Evolutionary conservation across 805 yeast genomes (phyloP).

Genomic region (Candida parachauliodes): DNA sequence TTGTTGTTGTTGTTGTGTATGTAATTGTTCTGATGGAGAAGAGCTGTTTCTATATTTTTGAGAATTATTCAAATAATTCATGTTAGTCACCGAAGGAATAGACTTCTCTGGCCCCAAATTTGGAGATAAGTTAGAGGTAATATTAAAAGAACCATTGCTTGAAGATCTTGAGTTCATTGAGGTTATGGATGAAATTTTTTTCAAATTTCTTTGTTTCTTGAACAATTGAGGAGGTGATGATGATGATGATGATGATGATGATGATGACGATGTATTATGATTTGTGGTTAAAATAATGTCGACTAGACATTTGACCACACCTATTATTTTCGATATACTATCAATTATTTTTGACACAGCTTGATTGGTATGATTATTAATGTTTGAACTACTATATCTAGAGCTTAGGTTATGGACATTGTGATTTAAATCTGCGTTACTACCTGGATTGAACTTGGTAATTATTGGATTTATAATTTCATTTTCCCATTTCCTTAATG

Average conservation of each 20-base stretch:
- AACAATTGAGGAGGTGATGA: too few species aligned
- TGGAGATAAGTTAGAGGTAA: background rate
- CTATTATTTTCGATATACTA: background rate
- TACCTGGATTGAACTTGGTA: background rate
- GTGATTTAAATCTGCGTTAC: background rate
- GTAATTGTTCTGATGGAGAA: too few species aligned
- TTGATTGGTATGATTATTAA: background rate
- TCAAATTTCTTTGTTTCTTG: constrained; percentile 2
- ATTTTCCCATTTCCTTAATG: constrained; percentile 3
- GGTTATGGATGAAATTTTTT: constrained; percentile 2
- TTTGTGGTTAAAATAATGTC: background rate
- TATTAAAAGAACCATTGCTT: background rate
- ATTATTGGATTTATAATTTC: constrained; percentile 3
- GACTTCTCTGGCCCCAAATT: background rate
- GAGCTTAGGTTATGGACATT: constrained; percentile 4
- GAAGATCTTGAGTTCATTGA: constrained; percentile 3
- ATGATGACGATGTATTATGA: background rate
- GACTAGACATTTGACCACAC: background rate
- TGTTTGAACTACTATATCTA: constrained; percentile 3
- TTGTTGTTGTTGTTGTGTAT: background rate
- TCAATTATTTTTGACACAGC: background rate
- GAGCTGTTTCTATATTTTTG: constrained; percentile 1
- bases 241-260: background rate
- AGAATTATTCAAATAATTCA: background rate
- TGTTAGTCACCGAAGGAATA: background rate